Evolutionary conservation across 192 early-diverging fungal species (phyloP).

Genomic region (Rhizoclosmatium globosum): DNA sequence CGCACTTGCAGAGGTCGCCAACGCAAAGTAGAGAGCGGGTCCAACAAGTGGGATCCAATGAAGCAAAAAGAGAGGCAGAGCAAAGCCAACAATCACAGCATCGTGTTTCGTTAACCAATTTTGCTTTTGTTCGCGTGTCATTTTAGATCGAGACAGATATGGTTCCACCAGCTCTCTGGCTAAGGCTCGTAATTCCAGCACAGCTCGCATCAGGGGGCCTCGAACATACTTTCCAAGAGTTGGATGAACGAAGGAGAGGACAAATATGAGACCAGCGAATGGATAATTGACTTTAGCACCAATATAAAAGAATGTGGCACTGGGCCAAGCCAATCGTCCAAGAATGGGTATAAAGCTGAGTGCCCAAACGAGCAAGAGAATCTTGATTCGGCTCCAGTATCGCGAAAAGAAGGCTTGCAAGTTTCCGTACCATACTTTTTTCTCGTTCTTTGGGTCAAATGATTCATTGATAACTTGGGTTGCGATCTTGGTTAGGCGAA

Average conservation of each 20-base stretch:
- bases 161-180: slow-evolving; percentile 53
- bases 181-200: slow-evolving; percentile 41
- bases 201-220: slow-evolving; percentile 38
- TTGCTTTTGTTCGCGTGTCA: slow-evolving; percentile 36
- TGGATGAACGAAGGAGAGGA: slow-evolving; percentile 34
- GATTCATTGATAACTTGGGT: background rate
- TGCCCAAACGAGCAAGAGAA: slow-evolving; percentile 33
- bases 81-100: slow-evolving; percentile 45
- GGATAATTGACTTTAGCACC: slow-evolving; percentile 36
- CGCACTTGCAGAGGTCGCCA: slow-evolving; percentile 41
- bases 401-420: slow-evolving; percentile 40
- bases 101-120: slow-evolving; percentile 46
- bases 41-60: slow-evolving; percentile 44
- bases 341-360: slow-evolving; percentile 35
- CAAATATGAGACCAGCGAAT: background rate
- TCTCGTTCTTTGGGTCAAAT: background rate
- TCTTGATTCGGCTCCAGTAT: slow-evolving; percentile 34
- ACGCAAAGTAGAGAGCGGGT: slow-evolving; percentile 45
- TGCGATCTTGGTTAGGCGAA: background rate
- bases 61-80: slow-evolving; percentile 43
- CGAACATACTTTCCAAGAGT: slow-evolving; percentile 45
- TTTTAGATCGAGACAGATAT: slow-evolving; percentile 46
- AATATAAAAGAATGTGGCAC: slow-evolving; percentile 47
- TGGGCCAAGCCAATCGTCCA: slow-evolving; percentile 43
- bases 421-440: slow-evolving; percentile 7